Conservation (phyloP, 331 rosid genomes). For the Pyracantha coccinea region DNA sequence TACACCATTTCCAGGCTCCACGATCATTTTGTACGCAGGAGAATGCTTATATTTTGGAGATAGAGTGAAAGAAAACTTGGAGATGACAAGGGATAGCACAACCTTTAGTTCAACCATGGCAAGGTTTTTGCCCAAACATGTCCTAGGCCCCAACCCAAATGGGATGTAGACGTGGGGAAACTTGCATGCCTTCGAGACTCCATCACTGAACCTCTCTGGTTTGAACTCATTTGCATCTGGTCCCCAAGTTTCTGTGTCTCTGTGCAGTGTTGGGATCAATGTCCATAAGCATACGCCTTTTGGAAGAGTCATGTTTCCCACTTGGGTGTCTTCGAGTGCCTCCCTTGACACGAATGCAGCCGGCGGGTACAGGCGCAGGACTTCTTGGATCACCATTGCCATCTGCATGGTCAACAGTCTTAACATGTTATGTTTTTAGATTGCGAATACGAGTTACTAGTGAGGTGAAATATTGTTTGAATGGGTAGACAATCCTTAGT, state of each 20-base stretch:
- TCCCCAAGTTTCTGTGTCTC: slow-evolving; percentile 86
- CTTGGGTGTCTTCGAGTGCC: slow-evolving; percentile 53
- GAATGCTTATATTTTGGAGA: slow-evolving; percentile 70
- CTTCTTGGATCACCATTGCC: slow-evolving; percentile 77
- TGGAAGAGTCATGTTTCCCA: slow-evolving; percentile 57
- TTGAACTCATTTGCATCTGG: slow-evolving; percentile 64
- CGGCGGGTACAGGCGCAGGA: slow-evolving; percentile 75
- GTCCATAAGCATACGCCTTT: slow-evolving; percentile 81
- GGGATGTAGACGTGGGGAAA: slow-evolving; percentile 65
- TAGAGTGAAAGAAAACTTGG: slow-evolving; percentile 55
- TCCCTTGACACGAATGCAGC: slow-evolving; percentile 96
- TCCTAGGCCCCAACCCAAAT: slow-evolving; percentile 70
- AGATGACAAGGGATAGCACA: slow-evolving; percentile 53
- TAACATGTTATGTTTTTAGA: not conserved
- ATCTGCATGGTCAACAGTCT: slow-evolving; percentile 20
- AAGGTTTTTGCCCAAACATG: slow-evolving; percentile 81
- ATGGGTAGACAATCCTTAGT: not conserved
- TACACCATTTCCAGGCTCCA: slow-evolving; percentile 76
- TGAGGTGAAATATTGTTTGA: not conserved
- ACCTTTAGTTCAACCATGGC: slow-evolving; percentile 76
- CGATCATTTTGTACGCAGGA: slow-evolving; percentile 74
- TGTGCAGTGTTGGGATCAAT: slow-evolving; percentile 61
- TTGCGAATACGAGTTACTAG: too few relatives aligned
- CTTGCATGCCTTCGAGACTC: slow-evolving; percentile 70
- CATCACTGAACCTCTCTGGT: slow-evolving; percentile 78